Evolutionary conservation across 768 basidiomycete genomes (phyloP).

Genomic region (Lactarius vividus): DNA sequence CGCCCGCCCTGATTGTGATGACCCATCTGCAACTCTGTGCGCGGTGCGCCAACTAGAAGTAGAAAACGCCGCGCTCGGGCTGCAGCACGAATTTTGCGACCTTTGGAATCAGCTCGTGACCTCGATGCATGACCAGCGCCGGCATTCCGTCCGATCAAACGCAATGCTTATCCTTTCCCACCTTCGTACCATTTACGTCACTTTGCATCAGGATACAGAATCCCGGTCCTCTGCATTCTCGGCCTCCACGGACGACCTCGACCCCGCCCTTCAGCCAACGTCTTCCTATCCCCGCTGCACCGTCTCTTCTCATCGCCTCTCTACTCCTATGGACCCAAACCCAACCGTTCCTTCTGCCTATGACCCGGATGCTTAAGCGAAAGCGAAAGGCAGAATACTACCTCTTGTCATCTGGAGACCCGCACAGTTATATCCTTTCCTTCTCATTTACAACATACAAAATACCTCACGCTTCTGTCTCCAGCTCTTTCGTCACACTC

Average conservation of each 20-base stretch:
- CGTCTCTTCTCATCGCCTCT: not conserved
- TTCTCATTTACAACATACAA: too few species aligned
- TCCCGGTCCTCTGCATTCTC: not conserved
- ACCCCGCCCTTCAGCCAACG: not conserved
- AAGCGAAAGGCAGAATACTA: not conserved
- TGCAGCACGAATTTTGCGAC: not conserved
- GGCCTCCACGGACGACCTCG: not conserved
- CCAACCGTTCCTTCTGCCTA: not conserved
- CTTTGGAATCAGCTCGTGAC: not conserved
- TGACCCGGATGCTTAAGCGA: not conserved
- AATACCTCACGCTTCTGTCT: too few species aligned
- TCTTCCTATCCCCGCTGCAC: not conserved
- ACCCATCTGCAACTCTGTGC: not conserved
- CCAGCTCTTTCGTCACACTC: too few species aligned
- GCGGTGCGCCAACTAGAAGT: not conserved
- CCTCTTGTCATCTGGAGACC: too few species aligned
- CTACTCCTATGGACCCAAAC: not conserved
- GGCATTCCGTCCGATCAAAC: not conserved
- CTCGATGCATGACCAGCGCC: not conserved
- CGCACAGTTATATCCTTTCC: too few species aligned
- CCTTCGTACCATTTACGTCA: not conserved
- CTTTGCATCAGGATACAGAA: not conserved
- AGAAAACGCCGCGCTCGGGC: not conserved
- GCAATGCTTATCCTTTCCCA: not conserved
- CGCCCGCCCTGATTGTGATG: not conserved